Evolutionary conservation across 1,139 yeast genomes (phyloP).

Genomic region (Blastobotrys illinoisensis): DNA sequence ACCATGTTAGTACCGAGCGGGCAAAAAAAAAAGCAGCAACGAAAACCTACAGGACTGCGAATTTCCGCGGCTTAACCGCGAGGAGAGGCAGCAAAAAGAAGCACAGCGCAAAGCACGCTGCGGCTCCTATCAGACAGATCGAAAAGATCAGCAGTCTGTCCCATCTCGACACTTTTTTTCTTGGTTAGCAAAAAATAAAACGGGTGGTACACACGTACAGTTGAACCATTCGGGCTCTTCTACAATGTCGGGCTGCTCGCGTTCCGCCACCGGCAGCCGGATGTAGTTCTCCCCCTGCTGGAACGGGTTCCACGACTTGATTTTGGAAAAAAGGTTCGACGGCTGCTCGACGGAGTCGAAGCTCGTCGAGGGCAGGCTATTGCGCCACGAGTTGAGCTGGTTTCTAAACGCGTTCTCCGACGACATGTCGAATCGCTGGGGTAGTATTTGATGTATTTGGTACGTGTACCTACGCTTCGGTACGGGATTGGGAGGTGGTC

Average conservation of each 20-base stretch:
- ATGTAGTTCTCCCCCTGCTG: slow-evolving; percentile 38
- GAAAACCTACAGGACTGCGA: slow-evolving; percentile 44
- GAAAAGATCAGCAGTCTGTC: slow-evolving; percentile 77
- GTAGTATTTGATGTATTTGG: too few species aligned
- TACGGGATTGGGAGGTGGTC: neutral
- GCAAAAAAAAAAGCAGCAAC: slow-evolving; percentile 9
- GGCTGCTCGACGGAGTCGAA: slow-evolving; percentile 7
- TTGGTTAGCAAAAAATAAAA: too few species aligned
- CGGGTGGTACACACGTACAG: slow-evolving; percentile 18
- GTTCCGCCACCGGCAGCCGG: slow-evolving; percentile 49
- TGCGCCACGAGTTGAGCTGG: slow-evolving; percentile 35
- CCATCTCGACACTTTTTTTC: slow-evolving; percentile 50
- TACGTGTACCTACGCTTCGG: neutral
- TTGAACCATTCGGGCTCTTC: slow-evolving; percentile 58
- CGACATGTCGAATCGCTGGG: neutral
- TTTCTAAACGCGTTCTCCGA: slow-evolving; percentile 33
- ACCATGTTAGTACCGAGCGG: slow-evolving; percentile 8
- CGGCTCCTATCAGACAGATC: slow-evolving; percentile 69
- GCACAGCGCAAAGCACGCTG: slow-evolving; percentile 75
- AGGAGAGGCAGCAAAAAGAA: slow-evolving; percentile 82
- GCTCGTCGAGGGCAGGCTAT: slow-evolving; percentile 19
- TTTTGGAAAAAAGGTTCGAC: slow-evolving; percentile 18
- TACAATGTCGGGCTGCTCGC: slow-evolving; percentile 26
- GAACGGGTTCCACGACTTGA: slow-evolving; percentile 31
- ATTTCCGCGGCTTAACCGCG: slow-evolving; percentile 85